Conservation (phyloP, 768 basidiomycete species). For the Lyophyllum decastes region DNA sequence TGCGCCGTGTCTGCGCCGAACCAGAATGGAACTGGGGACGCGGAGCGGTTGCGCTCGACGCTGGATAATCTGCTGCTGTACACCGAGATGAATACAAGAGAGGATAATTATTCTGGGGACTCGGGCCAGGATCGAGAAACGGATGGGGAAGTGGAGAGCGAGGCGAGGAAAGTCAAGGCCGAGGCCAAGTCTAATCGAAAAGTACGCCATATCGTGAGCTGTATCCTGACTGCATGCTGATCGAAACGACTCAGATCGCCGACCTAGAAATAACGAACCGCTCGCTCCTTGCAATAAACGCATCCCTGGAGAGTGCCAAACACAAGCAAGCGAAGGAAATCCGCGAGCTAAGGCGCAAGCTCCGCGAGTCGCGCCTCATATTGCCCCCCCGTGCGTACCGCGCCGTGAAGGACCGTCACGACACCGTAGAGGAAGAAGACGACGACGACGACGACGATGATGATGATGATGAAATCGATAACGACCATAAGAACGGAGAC, state of each 20-base stretch:
- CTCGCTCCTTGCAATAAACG: constrained; percentile 84
- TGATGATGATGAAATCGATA: constrained; percentile 40
- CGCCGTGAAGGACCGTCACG: constrained; percentile 50
- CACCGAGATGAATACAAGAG: constrained; percentile 28
- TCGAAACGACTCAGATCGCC: constrained; percentile 61
- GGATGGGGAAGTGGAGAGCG: constrained; percentile 31
- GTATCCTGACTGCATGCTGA: background rate
- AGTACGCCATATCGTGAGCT: constrained; percentile 47
- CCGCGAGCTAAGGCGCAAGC: constrained; percentile 75
- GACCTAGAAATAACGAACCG: constrained; percentile 91
- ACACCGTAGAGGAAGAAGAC: constrained; percentile 45
- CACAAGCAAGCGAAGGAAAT: constrained; percentile 84
- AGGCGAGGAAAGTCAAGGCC: constrained; percentile 59
- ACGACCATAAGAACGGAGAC: constrained; percentile 54
- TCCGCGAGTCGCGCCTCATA: constrained; percentile 80
- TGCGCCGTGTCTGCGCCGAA: constrained; percentile 23
- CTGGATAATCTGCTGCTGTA: constrained; percentile 44
- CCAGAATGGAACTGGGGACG: constrained; percentile 15
- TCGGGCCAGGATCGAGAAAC: constrained; percentile 31
- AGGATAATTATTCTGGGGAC: constrained; percentile 29
- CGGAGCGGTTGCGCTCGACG: constrained; percentile 33
- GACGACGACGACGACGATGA: constrained; percentile 51
- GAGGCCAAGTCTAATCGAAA: constrained; percentile 87
- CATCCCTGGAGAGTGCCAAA: constrained; percentile 78
- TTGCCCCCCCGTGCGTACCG: constrained; percentile 68